phyloP scores from a whole-genome alignment of 306 rosid species.

The Rubus idaeus region DNA sequence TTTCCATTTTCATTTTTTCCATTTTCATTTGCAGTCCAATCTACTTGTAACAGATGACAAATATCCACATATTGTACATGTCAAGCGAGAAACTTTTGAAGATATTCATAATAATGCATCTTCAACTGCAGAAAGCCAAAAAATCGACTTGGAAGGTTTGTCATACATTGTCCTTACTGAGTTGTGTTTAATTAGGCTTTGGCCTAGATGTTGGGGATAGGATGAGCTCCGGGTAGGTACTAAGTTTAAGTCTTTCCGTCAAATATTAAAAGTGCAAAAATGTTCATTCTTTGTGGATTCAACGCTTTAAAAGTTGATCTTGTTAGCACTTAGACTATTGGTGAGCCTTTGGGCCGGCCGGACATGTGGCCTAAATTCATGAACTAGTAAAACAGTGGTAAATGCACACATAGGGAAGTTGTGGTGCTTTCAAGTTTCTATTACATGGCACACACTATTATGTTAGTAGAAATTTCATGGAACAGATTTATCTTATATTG shows the following conservation, averaged over 20 bases:
- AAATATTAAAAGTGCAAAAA: background rate
- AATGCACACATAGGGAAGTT: background rate
- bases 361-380: background rate
- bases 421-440: background rate
- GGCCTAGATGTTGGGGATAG: background rate
- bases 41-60: conserved; percentile 57
- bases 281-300: conserved; percentile 5
- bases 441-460: background rate
- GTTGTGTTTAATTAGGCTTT: conserved; percentile 8
- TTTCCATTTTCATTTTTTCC: conserved; percentile 27
- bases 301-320: background rate
- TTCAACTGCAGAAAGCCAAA: conserved; percentile 35
- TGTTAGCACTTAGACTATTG: background rate
- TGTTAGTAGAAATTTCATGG: background rate
- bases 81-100: conserved; percentile 45
- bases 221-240: background rate
- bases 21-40: conserved; percentile 58
- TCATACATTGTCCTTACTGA: background rate
- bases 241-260: background rate
- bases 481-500: background rate
- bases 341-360: background rate
- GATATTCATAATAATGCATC: conserved; percentile 28
- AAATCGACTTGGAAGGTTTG: conserved; percentile 71
- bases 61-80: conserved; percentile 76
- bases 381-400: background rate